These are phyloP conservation scores for Anthostomella pinea DNA, from an alignment of 2,329 filamentous ascomycete species.

Conservation along the genomic window DNA sequence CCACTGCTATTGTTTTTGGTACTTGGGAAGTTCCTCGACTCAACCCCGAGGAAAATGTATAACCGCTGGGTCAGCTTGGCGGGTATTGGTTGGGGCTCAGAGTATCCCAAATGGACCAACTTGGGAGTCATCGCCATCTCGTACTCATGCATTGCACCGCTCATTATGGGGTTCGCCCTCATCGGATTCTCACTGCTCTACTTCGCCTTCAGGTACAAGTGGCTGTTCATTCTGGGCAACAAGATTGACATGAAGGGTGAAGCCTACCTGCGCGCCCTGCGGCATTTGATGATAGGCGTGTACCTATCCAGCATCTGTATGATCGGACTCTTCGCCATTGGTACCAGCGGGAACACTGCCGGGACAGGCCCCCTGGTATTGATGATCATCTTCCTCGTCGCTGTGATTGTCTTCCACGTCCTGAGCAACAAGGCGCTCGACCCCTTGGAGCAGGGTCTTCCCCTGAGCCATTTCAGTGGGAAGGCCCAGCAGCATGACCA, in stretches of 20 bases:
- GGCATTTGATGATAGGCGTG: conserved; percentile 1
- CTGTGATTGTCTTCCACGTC: not conserved
- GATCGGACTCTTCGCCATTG: conserved; percentile 3
- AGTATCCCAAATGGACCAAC: conserved; percentile 3
- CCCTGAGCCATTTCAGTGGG: not conserved
- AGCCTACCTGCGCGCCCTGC: not conserved
- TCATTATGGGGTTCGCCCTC: conserved; percentile 1
- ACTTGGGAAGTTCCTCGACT: conserved; percentile 1
- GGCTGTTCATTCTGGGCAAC: conserved; percentile 2
- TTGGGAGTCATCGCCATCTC: conserved; percentile 2
- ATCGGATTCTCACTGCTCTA: not conserved
- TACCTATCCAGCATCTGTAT: conserved; percentile 1
- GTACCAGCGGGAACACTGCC: not conserved
- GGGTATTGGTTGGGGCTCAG: conserved; percentile 1
- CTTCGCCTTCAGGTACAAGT: conserved; percentile 1
- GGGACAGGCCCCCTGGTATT: not conserved
- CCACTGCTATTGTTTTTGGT: conserved; percentile 1
- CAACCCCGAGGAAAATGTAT: conserved; percentile 1
- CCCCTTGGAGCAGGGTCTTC: conserved; percentile 1
- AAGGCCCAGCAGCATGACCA: not conserved
- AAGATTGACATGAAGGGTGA: conserved; percentile 2
- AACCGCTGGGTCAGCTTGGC: conserved; percentile 1
- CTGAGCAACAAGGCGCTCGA: not conserved
- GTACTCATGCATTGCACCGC: conserved; percentile 1
- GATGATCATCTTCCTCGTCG: conserved; percentile 3